Conservation (phyloP, 805 yeast genomes). For the Debaryomyces maramus region DNA sequence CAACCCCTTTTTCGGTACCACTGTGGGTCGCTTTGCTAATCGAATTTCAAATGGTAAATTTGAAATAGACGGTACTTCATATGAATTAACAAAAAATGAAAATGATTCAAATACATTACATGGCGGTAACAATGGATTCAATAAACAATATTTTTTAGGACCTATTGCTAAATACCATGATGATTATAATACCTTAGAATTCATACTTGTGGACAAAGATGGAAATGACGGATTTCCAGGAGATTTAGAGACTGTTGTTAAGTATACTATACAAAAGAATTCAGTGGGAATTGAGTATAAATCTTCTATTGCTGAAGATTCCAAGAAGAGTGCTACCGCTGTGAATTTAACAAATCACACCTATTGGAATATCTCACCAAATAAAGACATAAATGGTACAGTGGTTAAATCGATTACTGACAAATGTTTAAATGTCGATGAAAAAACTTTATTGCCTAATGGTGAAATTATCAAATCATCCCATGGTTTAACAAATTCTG, state of each 20-base stretch:
- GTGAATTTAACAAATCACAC: conserved; percentile 64
- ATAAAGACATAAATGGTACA: conserved; percentile 31
- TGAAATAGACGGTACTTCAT: conserved; percentile 38
- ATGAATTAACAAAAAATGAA: conserved; percentile 46
- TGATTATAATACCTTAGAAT: conserved; percentile 34
- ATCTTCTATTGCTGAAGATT: conserved; percentile 32
- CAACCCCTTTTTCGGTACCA: conserved; percentile 60
- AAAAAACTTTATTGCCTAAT: conserved; percentile 39
- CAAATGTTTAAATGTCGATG: conserved; percentile 44
- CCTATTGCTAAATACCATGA: conserved; percentile 46
- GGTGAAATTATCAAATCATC: conserved; percentile 38
- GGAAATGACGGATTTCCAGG: conserved; percentile 64
- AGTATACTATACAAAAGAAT: conserved; percentile 41
- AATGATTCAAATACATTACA: conserved; percentile 43
- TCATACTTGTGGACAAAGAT: conserved; percentile 44
- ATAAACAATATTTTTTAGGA: conserved; percentile 51
- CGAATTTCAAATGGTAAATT: conserved; percentile 50
- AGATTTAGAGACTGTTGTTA: conserved; percentile 46
- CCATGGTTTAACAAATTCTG: conserved; percentile 20
- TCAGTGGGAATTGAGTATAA: conserved; percentile 51
- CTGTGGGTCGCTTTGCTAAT: conserved; percentile 67
- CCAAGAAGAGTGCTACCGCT: conserved; percentile 44
- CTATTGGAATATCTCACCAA: conserved; percentile 51
- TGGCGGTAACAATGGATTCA: conserved; percentile 55
- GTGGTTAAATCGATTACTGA: conserved; percentile 36